A percentile compares a stretch with the other conserved stretches of the same genome.
Evolutionary conservation across 352 stramenopile genomes (phyloP).

Genomic region (Globisporangium sylvaticum): DNA sequence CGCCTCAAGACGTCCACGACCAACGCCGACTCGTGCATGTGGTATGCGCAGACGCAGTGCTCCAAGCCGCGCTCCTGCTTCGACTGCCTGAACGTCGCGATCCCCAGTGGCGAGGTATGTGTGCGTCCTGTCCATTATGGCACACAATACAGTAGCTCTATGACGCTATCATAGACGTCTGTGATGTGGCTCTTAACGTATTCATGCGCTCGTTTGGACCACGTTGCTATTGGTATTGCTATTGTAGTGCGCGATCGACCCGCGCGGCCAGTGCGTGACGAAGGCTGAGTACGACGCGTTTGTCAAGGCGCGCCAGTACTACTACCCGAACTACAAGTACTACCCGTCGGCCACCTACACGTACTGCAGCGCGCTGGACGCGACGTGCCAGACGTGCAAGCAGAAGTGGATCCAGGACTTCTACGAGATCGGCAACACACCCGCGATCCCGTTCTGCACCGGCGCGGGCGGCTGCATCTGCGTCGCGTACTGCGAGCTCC

Average conservation of each 20-base stretch:
- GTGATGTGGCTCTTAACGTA: background rate
- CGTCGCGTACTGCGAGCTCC: slow-evolving; percentile 30
- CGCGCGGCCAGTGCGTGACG: slow-evolving; percentile 32
- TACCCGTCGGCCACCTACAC: slow-evolving; percentile 34
- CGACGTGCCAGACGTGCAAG: slow-evolving; percentile 27
- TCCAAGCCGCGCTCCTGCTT: slow-evolving; percentile 43
- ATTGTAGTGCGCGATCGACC: slow-evolving; percentile 31
- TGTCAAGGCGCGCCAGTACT: slow-evolving; percentile 36
- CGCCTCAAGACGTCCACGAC: slow-evolving; percentile 22
- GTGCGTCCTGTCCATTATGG: background rate
- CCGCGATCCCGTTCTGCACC: slow-evolving; percentile 26
- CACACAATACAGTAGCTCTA: background rate
- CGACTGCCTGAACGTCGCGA: slow-evolving; percentile 51
- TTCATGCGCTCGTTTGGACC: background rate
- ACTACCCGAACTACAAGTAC: slow-evolving; percentile 40
- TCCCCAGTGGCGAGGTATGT: slow-evolving; percentile 6
- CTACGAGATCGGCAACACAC: slow-evolving; percentile 20
- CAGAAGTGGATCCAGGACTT: slow-evolving; percentile 29
- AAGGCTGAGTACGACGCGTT: slow-evolving; percentile 29
- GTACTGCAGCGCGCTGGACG: slow-evolving; percentile 37
- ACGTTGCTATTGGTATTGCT: background rate
- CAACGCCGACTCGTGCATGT: slow-evolving; percentile 30
- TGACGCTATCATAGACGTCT: background rate
- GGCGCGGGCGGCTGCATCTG: slow-evolving; percentile 40
- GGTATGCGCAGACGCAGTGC: slow-evolving; percentile 27